phyloP scores from a whole-genome alignment of 2,329 filamentous ascomycete species.

The Trichoderma simmonsii region DNA sequence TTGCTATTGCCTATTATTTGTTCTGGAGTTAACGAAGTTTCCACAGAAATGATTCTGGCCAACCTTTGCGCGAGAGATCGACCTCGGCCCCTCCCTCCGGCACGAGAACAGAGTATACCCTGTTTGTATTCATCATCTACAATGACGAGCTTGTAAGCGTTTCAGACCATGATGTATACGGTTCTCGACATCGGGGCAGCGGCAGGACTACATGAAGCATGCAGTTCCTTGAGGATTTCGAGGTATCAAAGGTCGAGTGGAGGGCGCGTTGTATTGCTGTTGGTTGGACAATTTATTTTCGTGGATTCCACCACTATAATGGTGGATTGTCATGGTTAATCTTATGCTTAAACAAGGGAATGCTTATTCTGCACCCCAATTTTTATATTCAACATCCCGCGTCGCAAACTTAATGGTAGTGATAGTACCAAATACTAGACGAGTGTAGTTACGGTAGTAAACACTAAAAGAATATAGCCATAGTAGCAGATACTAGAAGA shows the following conservation, averaged over 20 bases:
- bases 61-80: neutral
- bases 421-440: neutral
- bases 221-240: rapidly evolving
- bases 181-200: neutral
- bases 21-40: neutral
- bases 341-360: neutral
- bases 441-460: too few relatives aligned
- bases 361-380: neutral
- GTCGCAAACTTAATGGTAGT: neutral
- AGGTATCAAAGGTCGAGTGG: neutral
- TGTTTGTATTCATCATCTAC: neutral
- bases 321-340: neutral
- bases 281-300: neutral
- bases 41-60: neutral
- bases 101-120: neutral
- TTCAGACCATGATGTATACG: neutral
- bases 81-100: neutral
- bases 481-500: too few relatives aligned
- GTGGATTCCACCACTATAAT: neutral
- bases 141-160: neutral
- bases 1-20: rapidly evolving
- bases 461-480: neutral
- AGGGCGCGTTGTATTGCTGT: neutral
- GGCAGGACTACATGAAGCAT: neutral
- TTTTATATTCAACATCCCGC: neutral